Base-by-base conservation (phyloP, 768 basidiomycete species). In the Pisolithus orientalis region DNA sequence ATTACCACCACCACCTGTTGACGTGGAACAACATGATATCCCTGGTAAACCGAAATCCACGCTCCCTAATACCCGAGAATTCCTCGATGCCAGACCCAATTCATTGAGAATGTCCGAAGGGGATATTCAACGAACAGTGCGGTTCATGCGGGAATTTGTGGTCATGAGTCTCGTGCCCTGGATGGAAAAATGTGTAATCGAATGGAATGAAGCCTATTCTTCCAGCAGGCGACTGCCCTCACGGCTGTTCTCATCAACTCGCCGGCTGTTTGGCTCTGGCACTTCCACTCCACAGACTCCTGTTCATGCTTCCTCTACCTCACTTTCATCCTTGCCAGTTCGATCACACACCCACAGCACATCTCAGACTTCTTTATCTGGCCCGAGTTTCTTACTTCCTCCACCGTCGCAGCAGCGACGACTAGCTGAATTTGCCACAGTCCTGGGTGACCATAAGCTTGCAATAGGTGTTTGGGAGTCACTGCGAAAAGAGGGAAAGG, bases 391-490 rank as follows among this genome's bases (percentile, higher is more conserved):
- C 42, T 39, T 53, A 2, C 46, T 56, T 39, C 62, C 74, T 27
- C 76, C 79, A 6, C 81, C 82, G 6, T 76, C 84, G 5, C 90
- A 87, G 59, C 83, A 86, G 57, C 79, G 93, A 43, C 83, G 95
- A n/a, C 73, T 98, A 4, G 96, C 94, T 9, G 96, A 99, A 67
- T 94, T 98, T 70, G 84, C 92, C 8, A 96, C 96, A 17, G 82
- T 94, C 53, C 70, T 98, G 2, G 88, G 93, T 3, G 96, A 99
- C 68, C 83, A 84, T 65, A 92, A 90, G 59, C 75, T 94, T 31
- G 95, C 94, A 0, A 73, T 80, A 3, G 70, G 72, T 7, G 82
- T 94, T 3, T 98, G 94, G 88, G 96, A 97, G 64, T 74, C 84
- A 4, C 64, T 93, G 32, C 76, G 90, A 46, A 93, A 93, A 64